Percentiles rank a stretch among this genome's conserved stretches.
Conservation (phyloP, 2,329 filamentous ascomycete species). For the Colletotrichum spaethianum region DNA sequence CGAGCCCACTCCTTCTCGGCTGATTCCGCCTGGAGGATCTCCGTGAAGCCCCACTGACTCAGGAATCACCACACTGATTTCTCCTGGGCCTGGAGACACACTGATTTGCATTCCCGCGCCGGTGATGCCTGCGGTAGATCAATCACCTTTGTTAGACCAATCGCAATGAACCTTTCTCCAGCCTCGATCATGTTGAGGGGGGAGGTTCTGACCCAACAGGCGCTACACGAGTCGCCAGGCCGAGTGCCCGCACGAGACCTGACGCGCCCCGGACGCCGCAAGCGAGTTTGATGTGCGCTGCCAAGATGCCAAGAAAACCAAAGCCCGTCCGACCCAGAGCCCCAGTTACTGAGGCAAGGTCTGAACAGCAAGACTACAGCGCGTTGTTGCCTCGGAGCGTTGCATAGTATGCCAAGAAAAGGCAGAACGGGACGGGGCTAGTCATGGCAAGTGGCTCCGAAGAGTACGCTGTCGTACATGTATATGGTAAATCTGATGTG, state of each 20-base stretch:
- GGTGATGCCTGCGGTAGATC: conserved; percentile 34
- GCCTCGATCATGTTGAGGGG: background rate
- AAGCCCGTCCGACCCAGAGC: conserved; percentile 5
- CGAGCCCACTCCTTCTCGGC: conserved; percentile 6
- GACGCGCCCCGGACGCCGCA: conserved; percentile 34
- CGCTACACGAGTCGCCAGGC: background rate
- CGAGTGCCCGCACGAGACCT: conserved; percentile 9
- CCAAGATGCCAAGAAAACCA: conserved; percentile 24
- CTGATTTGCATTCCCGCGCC: conserved; percentile 33
- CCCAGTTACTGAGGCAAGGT: background rate
- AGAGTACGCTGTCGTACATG: background rate
- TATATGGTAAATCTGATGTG: background rate
- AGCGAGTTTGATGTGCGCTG: conserved; percentile 37
- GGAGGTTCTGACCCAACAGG: background rate
- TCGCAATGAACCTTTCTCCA: conserved; percentile 13
- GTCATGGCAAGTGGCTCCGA: background rate
- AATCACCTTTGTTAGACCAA: conserved; percentile 22
- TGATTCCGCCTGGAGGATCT: conserved; percentile 6
- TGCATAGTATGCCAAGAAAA: conserved; percentile 20
- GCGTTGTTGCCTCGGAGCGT: background rate
- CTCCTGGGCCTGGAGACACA: background rate
- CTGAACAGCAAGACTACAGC: background rate
- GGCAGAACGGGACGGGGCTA: conserved; percentile 9
- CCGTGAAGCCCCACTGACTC: background rate
- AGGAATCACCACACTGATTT: conserved; percentile 1